A percentile compares a stretch with the other conserved stretches of the same genome.
Evolutionary conservation across 1,284 basidiomycete genomes (phyloP).

Genomic region (Microbotryum lychnidis-dioicae): DNA sequence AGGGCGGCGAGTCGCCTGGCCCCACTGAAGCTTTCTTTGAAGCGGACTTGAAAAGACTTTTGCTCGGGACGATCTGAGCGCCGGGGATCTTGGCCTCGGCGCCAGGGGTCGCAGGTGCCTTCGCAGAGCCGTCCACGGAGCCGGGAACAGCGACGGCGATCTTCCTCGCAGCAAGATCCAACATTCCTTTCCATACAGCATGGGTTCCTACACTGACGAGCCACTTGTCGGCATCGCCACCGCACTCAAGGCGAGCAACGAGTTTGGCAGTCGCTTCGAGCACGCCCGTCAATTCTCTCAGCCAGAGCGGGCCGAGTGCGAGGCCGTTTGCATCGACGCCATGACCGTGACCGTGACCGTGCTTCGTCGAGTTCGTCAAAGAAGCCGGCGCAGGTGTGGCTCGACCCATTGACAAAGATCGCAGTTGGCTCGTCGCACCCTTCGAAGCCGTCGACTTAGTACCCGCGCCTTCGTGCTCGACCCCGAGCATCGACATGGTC

Average conservation of each 20-base stretch:
- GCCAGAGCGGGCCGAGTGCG: conserved; percentile 26
- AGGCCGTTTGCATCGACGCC: not conserved
- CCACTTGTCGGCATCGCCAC: conserved; percentile 33
- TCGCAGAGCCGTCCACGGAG: not conserved
- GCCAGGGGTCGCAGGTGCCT: not conserved
- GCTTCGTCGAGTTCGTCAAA: not conserved
- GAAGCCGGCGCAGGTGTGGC: not conserved
- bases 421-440: conserved; percentile 10
- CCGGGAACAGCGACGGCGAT: conserved; percentile 1
- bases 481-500: not conserved
- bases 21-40: not conserved
- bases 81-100: not conserved
- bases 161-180: conserved; percentile 22
- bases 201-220: conserved; percentile 32
- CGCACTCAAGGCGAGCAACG: conserved; percentile 28
- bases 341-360: not conserved
- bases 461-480: not conserved
- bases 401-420: conserved; percentile 24
- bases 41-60: not conserved
- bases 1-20: not conserved
- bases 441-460: not conserved
- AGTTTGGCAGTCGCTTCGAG: conserved; percentile 27
- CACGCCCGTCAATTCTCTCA: conserved; percentile 26
- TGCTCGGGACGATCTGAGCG: not conserved
- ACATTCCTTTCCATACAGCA: conserved; percentile 34